These are phyloP conservation scores for Haplosporangium sp. DNA, from an alignment of 371 early-diverging fungal species.

Conservation along the genomic window DNA sequence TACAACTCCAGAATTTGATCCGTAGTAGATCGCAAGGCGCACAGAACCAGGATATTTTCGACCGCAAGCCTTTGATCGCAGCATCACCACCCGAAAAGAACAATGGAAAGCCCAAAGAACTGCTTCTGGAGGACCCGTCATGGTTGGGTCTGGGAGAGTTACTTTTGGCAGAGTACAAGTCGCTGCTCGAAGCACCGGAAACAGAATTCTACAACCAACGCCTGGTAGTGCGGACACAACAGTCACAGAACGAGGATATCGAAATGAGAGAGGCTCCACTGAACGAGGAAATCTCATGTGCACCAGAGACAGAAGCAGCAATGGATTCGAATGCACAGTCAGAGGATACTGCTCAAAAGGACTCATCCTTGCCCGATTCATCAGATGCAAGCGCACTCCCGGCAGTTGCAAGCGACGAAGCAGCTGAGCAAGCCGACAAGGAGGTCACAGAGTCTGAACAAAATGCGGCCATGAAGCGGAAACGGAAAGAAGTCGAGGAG, in stretches of 20 bases:
- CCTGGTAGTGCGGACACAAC: conserved; percentile 13
- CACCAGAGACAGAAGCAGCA: conserved; percentile 1
- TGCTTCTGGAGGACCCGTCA: conserved; percentile 28
- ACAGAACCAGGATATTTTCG: background rate
- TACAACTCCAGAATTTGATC: conserved; percentile 31
- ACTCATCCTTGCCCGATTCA: background rate
- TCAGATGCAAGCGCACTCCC: background rate
- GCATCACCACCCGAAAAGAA: background rate
- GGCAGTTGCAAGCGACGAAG: conserved; percentile 4
- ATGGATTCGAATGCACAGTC: background rate
- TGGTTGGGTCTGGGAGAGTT: conserved; percentile 51
- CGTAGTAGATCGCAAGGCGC: conserved; percentile 7
- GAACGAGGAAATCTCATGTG: background rate
- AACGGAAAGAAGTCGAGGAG: conserved; percentile 59
- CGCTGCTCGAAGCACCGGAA: background rate
- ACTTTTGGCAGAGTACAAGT: conserved; percentile 47
- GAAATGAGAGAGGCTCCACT: conserved; percentile 15
- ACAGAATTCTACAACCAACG: conserved; percentile 27
- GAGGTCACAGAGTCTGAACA: conserved; percentile 32
- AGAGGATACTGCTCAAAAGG: conserved; percentile 7
- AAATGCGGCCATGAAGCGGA: conserved; percentile 44
- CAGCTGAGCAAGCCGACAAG: conserved; percentile 14
- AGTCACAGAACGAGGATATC: conserved; percentile 20
- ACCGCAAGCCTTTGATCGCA: background rate
- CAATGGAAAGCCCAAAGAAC: conserved; percentile 9